These are phyloP conservation scores for Carex littledalei DNA, from an alignment of 176 grass and related monocot genomes.

Conservation along the genomic window DNA sequence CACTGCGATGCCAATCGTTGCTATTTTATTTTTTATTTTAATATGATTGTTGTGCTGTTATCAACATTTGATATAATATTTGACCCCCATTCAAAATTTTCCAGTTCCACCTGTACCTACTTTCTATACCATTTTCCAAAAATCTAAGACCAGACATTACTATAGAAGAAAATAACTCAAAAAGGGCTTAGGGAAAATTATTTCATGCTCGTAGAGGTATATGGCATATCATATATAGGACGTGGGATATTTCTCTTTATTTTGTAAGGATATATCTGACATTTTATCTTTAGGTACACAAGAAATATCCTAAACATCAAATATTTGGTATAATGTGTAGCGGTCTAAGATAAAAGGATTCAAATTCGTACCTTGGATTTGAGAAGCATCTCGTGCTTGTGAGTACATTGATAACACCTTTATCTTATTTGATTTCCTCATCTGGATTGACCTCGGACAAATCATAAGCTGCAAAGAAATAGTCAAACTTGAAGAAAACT, in stretches of 20 bases:
- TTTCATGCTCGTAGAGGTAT: not conserved
- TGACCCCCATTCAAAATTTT: too few relatives aligned
- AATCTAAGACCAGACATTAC: not conserved
- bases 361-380: conserved; percentile 46
- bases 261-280: not conserved
- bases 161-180: not conserved
- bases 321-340: not conserved
- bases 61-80: too few relatives aligned
- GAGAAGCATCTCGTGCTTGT: conserved; percentile 57
- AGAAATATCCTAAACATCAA: not conserved
- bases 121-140: not conserved
- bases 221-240: not conserved
- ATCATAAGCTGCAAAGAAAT: conserved; percentile 12
- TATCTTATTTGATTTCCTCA: conserved; percentile 28
- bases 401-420: conserved; percentile 57
- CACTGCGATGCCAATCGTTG: too few relatives aligned
- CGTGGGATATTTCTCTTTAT: not conserved
- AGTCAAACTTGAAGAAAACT: not conserved
- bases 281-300: not conserved
- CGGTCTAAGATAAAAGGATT: not conserved
- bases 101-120: not conserved
- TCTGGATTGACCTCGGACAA: conserved; percentile 19
- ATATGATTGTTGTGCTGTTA: too few relatives aligned
- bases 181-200: not conserved
- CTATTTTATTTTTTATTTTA: too few relatives aligned